Evolutionary conservation across 768 basidiomycete genomes (phyloP), one percentile per base, ranked within the genome.

Genomic region (Suillus sp.): DNA sequence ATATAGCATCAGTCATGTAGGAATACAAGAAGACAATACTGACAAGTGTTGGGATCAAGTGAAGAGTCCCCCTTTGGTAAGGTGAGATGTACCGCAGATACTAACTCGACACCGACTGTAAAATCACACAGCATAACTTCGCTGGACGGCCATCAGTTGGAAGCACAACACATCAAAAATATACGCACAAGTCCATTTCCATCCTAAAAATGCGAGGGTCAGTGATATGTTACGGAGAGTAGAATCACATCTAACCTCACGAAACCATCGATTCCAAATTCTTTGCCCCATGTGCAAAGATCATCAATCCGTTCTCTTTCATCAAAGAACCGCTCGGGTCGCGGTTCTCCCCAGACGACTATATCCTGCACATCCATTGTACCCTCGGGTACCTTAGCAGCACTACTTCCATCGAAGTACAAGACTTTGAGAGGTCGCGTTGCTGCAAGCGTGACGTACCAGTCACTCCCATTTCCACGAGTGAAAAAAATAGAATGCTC

Each of bases 91-190:
- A 76, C 64, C 64, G 80, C 78, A 20, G 82, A 80, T 7, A 79
- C 75, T 4, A 75, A 64, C 13, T 77, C 69, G 7, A 84, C 70
- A 3, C 80, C 81, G 2, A 69, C 66, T 1, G 71, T 75, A 65
- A 84, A 83, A 65, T 83, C 74, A 65, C 83, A 84, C 11, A 83
- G 71, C 77, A 82, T 81, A 14, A 82, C 69, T 68, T 84, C 83
- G 59, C 81, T 83, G 43, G n/a, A 62, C 13, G 2, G n/a, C n/a
- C 40, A 4, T 62, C 16, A 62, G 3, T 48, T 6, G 6, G 20
- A 37, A 18, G 11, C 8, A 10, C 5, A 13, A 64, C 13, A 4
- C 22, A 18, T 0, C 3, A 11, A 59, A 30, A 43, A 25, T 11
- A 18, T 27, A 71, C 81, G 67, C 64, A 82, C 81, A 85, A 82